Base-by-base conservation (phyloP, 2,329 filamentous ascomycete genomes). In the Colletotrichum liriopes region DNA sequence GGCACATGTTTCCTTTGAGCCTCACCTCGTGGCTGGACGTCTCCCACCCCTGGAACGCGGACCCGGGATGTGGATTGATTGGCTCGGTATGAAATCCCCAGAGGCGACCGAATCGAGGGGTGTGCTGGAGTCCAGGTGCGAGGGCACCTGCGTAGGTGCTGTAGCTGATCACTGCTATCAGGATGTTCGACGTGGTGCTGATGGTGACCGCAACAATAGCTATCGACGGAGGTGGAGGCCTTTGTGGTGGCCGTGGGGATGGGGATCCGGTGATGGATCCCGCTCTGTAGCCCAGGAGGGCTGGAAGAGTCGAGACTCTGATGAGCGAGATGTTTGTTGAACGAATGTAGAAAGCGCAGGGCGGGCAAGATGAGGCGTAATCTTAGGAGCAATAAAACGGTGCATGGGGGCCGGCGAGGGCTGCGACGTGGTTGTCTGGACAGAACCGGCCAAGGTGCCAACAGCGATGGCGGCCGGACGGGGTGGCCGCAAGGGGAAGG, bases 301-400 rank as follows among this genome's bases (percentile, higher is more conserved):
- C 70, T 69, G 29, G 60, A 72, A 58, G 45, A 55, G 70, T 68
- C 70, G 59, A 72, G 66, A 65, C 70, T 72, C 65, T 69, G 59
- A 59, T 60, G 59, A 59, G 52, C 43, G 47, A 60, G 39, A 12
- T 45, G 43, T 52, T 43, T 51, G 7, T 43, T 35, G 45, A 62
- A 51, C 52, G 16, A 64, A 51, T 55, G 54, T 45, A 61, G 70
- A 37, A 69, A 64, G 45, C 7, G 52, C 59, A 71, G 51, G 68
- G 56, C 69, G 56, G 54, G 29, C 58, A 54, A 72, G 70, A 70
- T 55, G 70, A 72, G 66, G 60, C 23, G 59, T 55, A 72, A 72
- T 72, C 56, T 72, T 55, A 72, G 58, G 39, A 11, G 69, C 69
- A 72, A 72, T 68, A 62, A 68, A 70, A 70, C 70, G 54, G 32